Percentiles rank a stretch among this genome's conserved stretches.
phyloP scores from a whole-genome alignment of 371 early-diverging fungal genomes.

The Paraphysoderma sedebokerense region DNA sequence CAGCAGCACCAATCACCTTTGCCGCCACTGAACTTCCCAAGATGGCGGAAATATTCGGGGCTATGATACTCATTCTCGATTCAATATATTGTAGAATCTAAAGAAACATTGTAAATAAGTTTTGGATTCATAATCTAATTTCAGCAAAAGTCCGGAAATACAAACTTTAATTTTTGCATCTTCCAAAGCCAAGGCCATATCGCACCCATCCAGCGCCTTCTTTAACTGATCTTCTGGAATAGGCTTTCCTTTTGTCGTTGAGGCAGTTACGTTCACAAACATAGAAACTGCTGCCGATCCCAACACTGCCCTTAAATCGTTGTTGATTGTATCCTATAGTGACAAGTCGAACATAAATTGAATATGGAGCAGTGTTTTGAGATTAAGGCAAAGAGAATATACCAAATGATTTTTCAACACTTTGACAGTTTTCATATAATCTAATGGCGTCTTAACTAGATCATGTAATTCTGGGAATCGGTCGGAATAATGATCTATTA shows the following conservation, averaged over 20 bases:
- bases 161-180: slow-evolving; percentile 29
- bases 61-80: slow-evolving; percentile 77
- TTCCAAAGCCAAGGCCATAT: slow-evolving; percentile 57
- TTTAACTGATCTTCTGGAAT: slow-evolving; percentile 39
- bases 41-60: slow-evolving; percentile 82
- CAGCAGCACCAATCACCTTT: slow-evolving; percentile 75
- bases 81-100: slow-evolving; percentile 78
- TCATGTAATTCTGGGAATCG: slow-evolving; percentile 84
- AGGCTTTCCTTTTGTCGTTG: slow-evolving; percentile 55
- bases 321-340: no score
- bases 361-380: no score
- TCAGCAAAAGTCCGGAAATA: not conserved
- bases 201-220: slow-evolving; percentile 61
- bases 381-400: no score
- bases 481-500: slow-evolving; percentile 72
- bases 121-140: not conserved
- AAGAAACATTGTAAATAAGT: not conserved
- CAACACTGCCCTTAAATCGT: no score
- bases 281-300: slow-evolving; percentile 26
- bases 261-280: slow-evolving; percentile 82
- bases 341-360: no score
- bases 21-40: slow-evolving; percentile 81
- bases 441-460: slow-evolving; percentile 66
- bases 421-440: slow-evolving; percentile 76
- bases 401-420: slow-evolving; percentile 55